These are phyloP conservation scores for Musa balbisiana DNA, from an alignment of 202 grass and related monocot genomes.

Conservation along the genomic window DNA sequence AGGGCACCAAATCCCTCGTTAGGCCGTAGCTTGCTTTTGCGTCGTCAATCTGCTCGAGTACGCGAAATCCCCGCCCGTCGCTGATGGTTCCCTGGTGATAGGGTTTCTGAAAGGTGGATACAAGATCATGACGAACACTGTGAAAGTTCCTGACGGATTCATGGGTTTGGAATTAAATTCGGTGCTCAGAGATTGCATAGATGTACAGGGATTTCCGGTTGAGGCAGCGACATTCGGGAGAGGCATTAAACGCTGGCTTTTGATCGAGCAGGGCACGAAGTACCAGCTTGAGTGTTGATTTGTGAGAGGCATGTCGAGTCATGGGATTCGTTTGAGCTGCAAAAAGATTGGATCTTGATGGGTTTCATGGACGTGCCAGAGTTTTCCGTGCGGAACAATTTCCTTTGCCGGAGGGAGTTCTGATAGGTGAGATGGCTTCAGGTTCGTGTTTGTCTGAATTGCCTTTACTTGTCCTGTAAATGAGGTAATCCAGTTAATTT, in stretches of 20 bases:
- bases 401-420: neutral
- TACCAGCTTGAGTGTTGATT: conserved; percentile 5
- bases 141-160: conserved; percentile 75
- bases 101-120: conserved; percentile 57
- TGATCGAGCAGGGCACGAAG: conserved; percentile 15
- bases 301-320: conserved; percentile 6
- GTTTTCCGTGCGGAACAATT: conserved; percentile 3
- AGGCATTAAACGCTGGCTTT: conserved; percentile 53
- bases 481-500: neutral
- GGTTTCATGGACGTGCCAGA: neutral
- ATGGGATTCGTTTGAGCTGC: conserved; percentile 21
- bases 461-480: conserved; percentile 5
- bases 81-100: conserved; percentile 33
- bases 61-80: conserved; percentile 30
- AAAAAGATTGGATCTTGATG: conserved; percentile 18
- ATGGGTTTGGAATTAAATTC: conserved; percentile 77
- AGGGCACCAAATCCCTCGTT: conserved; percentile 18
- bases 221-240: conserved; percentile 48
- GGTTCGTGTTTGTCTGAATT: neutral
- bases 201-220: conserved; percentile 58
- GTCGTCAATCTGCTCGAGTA: conserved; percentile 53
- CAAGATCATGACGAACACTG: conserved; percentile 60
- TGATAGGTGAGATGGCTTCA: neutral
- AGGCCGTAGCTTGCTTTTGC: conserved; percentile 47
- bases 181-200: conserved; percentile 50